Conservation (phyloP, 1,139 yeast genomes). For the Diutina neorugosa region DNA sequence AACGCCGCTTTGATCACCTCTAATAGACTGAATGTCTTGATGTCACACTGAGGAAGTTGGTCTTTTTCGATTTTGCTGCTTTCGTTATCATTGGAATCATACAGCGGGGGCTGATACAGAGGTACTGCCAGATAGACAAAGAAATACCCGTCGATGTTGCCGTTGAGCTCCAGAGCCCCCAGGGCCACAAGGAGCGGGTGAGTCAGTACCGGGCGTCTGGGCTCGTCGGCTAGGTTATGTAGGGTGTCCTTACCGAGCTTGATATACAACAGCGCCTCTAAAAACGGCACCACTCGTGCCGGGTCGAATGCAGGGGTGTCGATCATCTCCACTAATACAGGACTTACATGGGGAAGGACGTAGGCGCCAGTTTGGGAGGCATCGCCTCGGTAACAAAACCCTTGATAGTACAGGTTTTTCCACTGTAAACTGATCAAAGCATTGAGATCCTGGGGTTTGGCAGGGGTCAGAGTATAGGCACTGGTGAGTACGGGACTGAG, state of each 20-base stretch:
- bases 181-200: constrained; percentile 63
- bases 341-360: constrained; percentile 22
- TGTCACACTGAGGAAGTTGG: constrained; percentile 7
- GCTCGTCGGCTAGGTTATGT: constrained; percentile 53
- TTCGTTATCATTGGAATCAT: constrained; percentile 14
- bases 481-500: constrained; percentile 21
- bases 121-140: constrained; percentile 62
- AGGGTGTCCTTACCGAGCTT: constrained; percentile 47
- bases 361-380: constrained; percentile 7
- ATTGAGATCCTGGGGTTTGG: neutral
- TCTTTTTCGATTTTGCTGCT: neutral
- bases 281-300: constrained; percentile 55
- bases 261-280: constrained; percentile 57
- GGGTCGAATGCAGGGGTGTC: constrained; percentile 66
- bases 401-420: constrained; percentile 5
- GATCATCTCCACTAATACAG: constrained; percentile 52
- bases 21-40: constrained; percentile 33
- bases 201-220: constrained; percentile 50
- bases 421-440: neutral
- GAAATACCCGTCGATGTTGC: constrained; percentile 61
- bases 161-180: constrained; percentile 68
- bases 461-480: constrained; percentile 7
- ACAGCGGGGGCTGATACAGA: constrained; percentile 39
- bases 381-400: constrained; percentile 5
- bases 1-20: constrained; percentile 41